Base-by-base conservation (phyloP, 495 filamentous ascomycete genomes). In the Wilcoxina mikolae region DNA sequence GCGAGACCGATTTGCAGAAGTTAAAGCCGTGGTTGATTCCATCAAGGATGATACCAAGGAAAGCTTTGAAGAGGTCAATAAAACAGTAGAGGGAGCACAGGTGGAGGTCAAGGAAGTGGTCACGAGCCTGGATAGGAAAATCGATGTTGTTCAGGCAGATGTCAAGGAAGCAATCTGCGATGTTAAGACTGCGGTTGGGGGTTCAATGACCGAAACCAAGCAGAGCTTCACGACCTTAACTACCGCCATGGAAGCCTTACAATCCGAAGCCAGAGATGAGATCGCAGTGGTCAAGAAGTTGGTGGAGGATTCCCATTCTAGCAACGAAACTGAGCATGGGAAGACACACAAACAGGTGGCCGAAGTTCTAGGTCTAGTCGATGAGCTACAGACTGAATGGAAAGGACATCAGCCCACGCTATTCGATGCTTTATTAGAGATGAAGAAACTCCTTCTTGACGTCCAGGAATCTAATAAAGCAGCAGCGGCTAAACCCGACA, bases 21-120 rank as follows among this genome's bases (percentile, higher is more conserved):
- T 95, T 29, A 87, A 87, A 62, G 82, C 88, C 56, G 73, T 94
- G 38, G 79, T 84, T 53, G 85, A 94, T 54, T 74, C 78, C 1
- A 77, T 94, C 59, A 88, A 81, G 61, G 67, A 74, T 0, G 89
- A 91, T 57, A 74, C 78, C 3, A 85, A 90, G 58, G 83, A 93
- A 65, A 81, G 84, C 53, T 74, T 91, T 55, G 79, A 83, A 38
- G 72, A 78, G 50, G 78, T 85, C 35, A 86, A 94, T 65, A 86
- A 86, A 56, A 77, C 79, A 2, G 78, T 94, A 18, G 85, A 85
- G 47, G 79, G 77, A 43, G 73, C 95, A 0, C 85, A 90, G 53
- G 53, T 48, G 27, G 60, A 64, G 23, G 15, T 63, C 31, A 59
- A 59, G 55, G 53, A 60, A 18, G 56, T 26, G 10, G 64, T 67